Percentiles rank a stretch among this genome's conserved stretches.
phyloP scores from a whole-genome alignment of 345 rosid genomes.

The Ricinus communis region DNA sequence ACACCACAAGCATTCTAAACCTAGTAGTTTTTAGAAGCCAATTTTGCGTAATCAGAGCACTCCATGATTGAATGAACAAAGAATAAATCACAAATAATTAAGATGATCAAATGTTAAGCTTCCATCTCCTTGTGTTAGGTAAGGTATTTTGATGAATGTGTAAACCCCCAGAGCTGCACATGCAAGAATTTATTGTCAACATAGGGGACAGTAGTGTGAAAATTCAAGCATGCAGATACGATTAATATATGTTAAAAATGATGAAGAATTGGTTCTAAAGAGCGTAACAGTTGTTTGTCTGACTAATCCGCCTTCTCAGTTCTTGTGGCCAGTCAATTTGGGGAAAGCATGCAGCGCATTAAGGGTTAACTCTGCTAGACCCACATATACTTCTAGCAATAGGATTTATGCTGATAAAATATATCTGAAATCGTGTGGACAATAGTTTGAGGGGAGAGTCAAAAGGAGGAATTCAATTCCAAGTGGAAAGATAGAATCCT shows the following conservation, averaged over 20 bases:
- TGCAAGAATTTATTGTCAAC: neutral
- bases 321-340: neutral
- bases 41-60: neutral
- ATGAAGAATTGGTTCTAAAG: neutral
- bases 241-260: neutral
- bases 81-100: constrained; percentile 6
- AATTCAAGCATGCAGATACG: neutral
- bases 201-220: neutral
- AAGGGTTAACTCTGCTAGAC: neutral
- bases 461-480: neutral
- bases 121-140: constrained; percentile 21
- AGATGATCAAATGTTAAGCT: neutral
- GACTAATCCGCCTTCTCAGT: too few relatives aligned
- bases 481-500: neutral
- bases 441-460: too few relatives aligned
- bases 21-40: neutral
- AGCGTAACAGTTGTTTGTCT: neutral
- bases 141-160: constrained; percentile 52
- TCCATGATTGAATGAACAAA: constrained; percentile 20
- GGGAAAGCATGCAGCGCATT: constrained; percentile 1
- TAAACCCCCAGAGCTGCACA: constrained; percentile 88
- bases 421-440: neutral
- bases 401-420: neutral
- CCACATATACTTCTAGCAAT: neutral
- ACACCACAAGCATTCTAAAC: neutral